These are phyloP conservation scores for Aspergillus carlsbadensis DNA, from an alignment of 495 filamentous ascomycete genomes.

Conservation along the genomic window DNA sequence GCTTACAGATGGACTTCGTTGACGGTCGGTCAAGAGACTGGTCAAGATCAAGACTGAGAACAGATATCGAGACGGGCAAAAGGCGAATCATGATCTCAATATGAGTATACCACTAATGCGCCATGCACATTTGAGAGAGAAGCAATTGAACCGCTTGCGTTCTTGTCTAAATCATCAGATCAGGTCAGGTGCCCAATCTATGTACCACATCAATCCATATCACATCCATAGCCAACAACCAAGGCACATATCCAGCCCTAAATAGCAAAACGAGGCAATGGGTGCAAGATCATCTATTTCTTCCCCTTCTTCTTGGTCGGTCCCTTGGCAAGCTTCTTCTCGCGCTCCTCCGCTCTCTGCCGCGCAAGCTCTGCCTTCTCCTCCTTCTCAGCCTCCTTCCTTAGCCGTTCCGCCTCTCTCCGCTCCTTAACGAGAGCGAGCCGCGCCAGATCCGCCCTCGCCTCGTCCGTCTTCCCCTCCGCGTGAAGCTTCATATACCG, in stretches of 20 bases:
- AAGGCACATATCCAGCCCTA: not conserved
- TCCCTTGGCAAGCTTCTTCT: constrained; percentile 38
- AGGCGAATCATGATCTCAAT: no score
- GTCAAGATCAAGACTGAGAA: no score
- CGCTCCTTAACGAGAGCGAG: constrained; percentile 78
- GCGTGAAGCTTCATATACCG: constrained; percentile 91
- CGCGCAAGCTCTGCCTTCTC: constrained; percentile 64
- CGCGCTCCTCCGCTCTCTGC: constrained; percentile 37
- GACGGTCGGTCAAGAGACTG: no score
- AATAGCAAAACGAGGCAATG: not conserved
- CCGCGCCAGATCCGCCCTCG: constrained; percentile 85
- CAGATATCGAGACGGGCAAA: no score
- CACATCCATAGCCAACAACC: not conserved
- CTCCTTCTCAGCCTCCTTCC: constrained; percentile 79
- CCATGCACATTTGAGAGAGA: no score
- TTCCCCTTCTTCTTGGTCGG: constrained; percentile 39
- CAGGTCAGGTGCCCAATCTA: no score
- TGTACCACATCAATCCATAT: not conserved
- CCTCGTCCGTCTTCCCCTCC: constrained; percentile 96
- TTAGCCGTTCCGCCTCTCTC: constrained; percentile 77
- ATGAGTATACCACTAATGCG: no score
- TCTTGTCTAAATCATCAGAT: no score
- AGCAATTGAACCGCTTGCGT: no score
- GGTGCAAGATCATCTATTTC: not conserved
- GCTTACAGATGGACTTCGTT: no score